Evolutionary conservation across 805 yeast species (phyloP), one percentile per base, ranked within the genome.

Genomic region (Myxozyma sirexii): DNA sequence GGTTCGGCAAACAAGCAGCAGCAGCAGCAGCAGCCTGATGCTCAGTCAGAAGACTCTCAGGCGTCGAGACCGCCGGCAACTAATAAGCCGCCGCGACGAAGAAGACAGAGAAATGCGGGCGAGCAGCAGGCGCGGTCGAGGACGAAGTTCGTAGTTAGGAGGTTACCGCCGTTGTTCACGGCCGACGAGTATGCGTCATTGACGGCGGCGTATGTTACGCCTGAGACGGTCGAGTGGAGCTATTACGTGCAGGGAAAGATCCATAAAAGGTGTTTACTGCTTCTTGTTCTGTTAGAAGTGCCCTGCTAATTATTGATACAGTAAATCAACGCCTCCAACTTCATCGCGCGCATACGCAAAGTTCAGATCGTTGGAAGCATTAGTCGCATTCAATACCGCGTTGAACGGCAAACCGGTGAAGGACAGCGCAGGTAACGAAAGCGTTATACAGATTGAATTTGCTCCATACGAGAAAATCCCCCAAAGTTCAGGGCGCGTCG

Each of bases 271-370:
- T 72, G 72, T 52, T 19, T 27, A 8, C 35, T 24, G 8, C 21
- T 29, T 15, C 19, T 6, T 15, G 37, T 44, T 19, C 6, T 27
- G n/a, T 15, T 12, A n/a, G 4, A 12, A 76, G 35, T 65, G 67
- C 10, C 10, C 44, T 70, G 70, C 46, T 68, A 68, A 61, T 73
- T 72, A 41, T 7, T 41, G 24, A 31, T 24, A 21, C 17, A 60
- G 65, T 43, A 74, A 74, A 3, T 76, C 75, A 55, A 76, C 76
- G 45, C 69, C 69, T n/a, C 78, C 82, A 1, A 70, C 68, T 2
- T 75, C 69, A 59, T 75, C 82, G 5, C 71, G 83, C 44, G 79
- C 79, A 2, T 81, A 81, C 64, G 64, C 77, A 17, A 69, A 70
- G 17, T 78, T 81, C 57, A 71, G 72, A 39, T 66, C 67, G 6